A percentile compares a stretch with the other conserved stretches of the same genome.
Evolutionary conservation across 2,329 filamentous ascomycete genomes (phyloP).

Genomic region (Thermomyces lanuginosus): DNA sequence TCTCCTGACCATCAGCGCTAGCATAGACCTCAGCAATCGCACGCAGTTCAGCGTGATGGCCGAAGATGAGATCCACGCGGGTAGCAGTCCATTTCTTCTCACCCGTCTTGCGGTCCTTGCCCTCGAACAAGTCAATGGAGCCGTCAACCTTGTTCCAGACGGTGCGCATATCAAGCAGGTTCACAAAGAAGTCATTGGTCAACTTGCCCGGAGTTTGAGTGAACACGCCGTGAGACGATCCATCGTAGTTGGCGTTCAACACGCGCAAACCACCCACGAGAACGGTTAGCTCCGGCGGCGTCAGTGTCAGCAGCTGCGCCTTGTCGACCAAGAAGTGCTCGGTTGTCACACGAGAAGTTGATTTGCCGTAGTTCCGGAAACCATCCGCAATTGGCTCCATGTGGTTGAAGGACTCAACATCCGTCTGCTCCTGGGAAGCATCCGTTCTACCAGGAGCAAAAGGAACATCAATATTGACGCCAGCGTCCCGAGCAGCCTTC

Average conservation of each 20-base stretch:
- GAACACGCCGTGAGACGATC: constrained; percentile 49
- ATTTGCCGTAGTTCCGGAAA: constrained; percentile 63
- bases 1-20: constrained; percentile 40
- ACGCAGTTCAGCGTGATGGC: constrained; percentile 57
- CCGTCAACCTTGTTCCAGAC: constrained; percentile 43
- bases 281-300: constrained; percentile 53
- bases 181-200: constrained; percentile 70
- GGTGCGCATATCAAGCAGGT: constrained; percentile 52
- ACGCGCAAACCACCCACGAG: constrained; percentile 56
- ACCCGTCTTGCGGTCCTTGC: constrained; percentile 48
- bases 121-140: constrained; percentile 45
- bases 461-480: constrained; percentile 43
- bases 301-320: constrained; percentile 53
- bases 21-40: constrained; percentile 56
- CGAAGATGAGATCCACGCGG: constrained; percentile 53
- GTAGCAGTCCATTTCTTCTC: constrained; percentile 52
- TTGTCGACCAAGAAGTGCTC: constrained; percentile 58
- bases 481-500: constrained; percentile 37
- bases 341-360: constrained; percentile 42
- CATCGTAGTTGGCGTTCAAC: constrained; percentile 55
- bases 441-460: constrained; percentile 60
- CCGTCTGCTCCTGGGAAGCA: constrained; percentile 55
- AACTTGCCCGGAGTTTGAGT: constrained; percentile 51
- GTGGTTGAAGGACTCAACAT: constrained; percentile 45
- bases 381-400: constrained; percentile 56